Base-by-base conservation (phyloP, 495 filamentous ascomycete species). In the Tuber borchii region DNA sequence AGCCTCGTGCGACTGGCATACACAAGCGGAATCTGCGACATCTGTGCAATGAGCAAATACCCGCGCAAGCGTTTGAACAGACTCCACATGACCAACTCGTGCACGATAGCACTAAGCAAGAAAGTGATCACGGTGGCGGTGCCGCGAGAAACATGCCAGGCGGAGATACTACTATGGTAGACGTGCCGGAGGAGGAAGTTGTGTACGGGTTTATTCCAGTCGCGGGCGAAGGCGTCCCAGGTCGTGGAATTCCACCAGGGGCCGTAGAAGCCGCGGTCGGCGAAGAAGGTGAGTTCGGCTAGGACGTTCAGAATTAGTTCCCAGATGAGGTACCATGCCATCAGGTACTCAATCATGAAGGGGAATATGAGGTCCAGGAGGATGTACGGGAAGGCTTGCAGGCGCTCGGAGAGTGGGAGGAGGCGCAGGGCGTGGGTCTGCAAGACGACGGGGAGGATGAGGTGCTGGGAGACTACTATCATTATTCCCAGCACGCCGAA, bases 61-160 rank as follows among this genome's bases (percentile, higher is more conserved):
- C 92, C 92, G 46, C 92, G 85, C 39, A 93, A 87, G 78, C 92
- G 92, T 84, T 90, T 90, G 80, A 93, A 93, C 73, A 93, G 88
- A 73, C 90, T 90, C 85, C 89, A 88, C 92, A 93, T 93, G 77
- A 93, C 85, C 48, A 93, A 85, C 83, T 93, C 91, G 79, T 93
- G 91, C 34, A 92, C 87, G 75, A 89, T 87, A 2, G 91, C 90
- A 20, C 86, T 88, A 19, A 93, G 82, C 71, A 93, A 86, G 80
- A 93, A 93, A 12, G 91, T 93, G 42, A 92, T 87, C 31, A 93
- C 85, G 45, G 91, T 93, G 14, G 91, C 91, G n/a, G 88, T 88
- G 74, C 87, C 85, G 81, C 89, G 89, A 77, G 89, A 88, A 22
- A 93, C 86, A 77, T 88, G 87, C 80, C 92, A 89, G 6, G 89